These are phyloP conservation scores for Ceratobasidium sp. DNA, from an alignment of 1,284 basidiomycete species.

Conservation along the genomic window DNA sequence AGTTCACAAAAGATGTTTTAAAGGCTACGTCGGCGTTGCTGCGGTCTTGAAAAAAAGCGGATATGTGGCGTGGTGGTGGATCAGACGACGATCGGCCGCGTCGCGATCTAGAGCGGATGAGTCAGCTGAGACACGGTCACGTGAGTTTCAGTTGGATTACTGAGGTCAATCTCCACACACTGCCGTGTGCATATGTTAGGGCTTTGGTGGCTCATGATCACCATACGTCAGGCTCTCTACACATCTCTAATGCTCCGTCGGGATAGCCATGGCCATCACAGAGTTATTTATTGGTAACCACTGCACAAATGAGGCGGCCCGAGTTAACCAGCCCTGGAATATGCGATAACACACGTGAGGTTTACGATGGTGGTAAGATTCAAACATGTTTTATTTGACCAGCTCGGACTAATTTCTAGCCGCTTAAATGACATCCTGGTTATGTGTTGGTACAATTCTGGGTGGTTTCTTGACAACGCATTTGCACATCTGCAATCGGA, in stretches of 20 bases:
- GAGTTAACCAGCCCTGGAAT: neutral
- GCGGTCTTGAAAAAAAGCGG: neutral
- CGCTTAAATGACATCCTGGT: too few relatives aligned
- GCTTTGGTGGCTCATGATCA: too few relatives aligned
- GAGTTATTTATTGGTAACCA: neutral
- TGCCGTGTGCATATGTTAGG: too few relatives aligned
- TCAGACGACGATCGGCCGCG: constrained; percentile 8
- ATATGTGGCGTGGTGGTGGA: constrained; percentile 19
- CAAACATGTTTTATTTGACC: too few relatives aligned
- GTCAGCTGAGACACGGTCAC: constrained; percentile 21
- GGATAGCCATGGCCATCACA: neutral
- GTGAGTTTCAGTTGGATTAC: constrained; percentile 12
- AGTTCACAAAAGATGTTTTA: neutral
- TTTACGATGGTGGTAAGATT: too few relatives aligned
- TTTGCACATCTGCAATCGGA: neutral
- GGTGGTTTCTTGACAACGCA: constrained; percentile 7
- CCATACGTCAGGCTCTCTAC: neutral
- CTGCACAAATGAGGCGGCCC: neutral
- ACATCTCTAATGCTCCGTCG: neutral
- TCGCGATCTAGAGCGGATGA: constrained; percentile 30
- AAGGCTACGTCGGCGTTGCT: neutral
- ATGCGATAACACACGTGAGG: too few relatives aligned
- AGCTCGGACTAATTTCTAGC: too few relatives aligned
- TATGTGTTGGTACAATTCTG: too few relatives aligned
- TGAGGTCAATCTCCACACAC: too few relatives aligned